Base-by-base conservation (phyloP, 768 basidiomycete genomes). In the Phaeotremella fagi region DNA sequence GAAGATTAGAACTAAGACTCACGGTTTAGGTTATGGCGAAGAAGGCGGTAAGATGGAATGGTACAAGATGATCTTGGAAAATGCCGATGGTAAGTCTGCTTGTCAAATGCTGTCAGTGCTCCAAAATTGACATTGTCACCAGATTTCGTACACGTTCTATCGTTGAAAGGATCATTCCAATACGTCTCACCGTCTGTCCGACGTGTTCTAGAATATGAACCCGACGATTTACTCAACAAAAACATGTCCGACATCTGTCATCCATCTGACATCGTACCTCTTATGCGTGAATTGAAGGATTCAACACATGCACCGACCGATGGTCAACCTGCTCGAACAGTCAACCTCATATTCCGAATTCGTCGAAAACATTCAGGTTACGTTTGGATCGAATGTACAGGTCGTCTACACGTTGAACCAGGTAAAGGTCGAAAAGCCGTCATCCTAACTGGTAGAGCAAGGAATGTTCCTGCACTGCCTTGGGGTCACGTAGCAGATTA, bases 361-460 rank as follows among this genome's bases (percentile, higher is more conserved):
- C 79, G 80, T 26, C 82, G 85, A 5, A 89, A 87, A 71, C 61
- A 73, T 42, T 82, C 59, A 43, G 78, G 78, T 1, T 91, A 86
- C 74, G 80, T 90, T 18, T 99, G 94, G 94, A 78, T 98, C 15
- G 90, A 95, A 71, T 86, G 84, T 45, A 79, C 85, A n/a, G 94
- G 94, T 1, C 79, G 88, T 26, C 79, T 98, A 35, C 86, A 92
- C 64, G 81, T 88, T 51, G 94, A 99, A 76, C 85, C 90, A 0
- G 90, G 90, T 1, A 97, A 97, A 68, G 90, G 90, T 0, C 79
- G 90, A 31, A 95, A 98, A 75, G 89, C 90, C 1, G 90, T 99
- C 66, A 83, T 99, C 29, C 79, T 99, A n/a, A 83, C 82, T 51
- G 92, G 86, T 0, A 80, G 94, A 7, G 82, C 85, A 26, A 77